These are phyloP conservation scores for Maudiozyma bulderi DNA, from an alignment of 805 yeast genomes.

Conservation along the genomic window DNA sequence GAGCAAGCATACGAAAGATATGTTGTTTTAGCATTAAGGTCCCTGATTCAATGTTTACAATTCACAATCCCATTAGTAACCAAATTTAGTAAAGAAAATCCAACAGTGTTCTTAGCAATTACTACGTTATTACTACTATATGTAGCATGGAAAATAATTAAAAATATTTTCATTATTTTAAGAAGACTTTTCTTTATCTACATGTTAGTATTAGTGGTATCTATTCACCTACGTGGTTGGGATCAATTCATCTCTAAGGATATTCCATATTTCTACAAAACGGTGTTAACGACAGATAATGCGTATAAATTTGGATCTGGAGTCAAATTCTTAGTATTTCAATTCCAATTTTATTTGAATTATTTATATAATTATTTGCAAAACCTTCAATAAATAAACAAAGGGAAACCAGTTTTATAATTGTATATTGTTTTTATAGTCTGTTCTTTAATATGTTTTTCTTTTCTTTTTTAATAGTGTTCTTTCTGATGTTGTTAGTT, in stretches of 20 bases:
- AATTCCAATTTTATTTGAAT: slow-evolving; percentile 1
- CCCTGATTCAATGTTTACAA: slow-evolving; percentile 11
- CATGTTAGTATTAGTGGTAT: slow-evolving; percentile 12
- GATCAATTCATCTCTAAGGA: slow-evolving; percentile 15
- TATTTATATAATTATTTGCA: neutral
- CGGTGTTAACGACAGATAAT: neutral
- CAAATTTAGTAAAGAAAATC: slow-evolving; percentile 24
- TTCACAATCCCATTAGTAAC: slow-evolving; percentile 11
- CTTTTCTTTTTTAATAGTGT: no score
- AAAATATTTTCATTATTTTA: slow-evolving; percentile 23
- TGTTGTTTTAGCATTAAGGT: slow-evolving; percentile 2
- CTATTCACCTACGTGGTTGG: slow-evolving; percentile 30
- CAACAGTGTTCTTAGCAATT: slow-evolving; percentile 21
- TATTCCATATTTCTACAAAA: slow-evolving; percentile 15
- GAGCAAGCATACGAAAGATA: slow-evolving; percentile 4
- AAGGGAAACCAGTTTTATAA: no score
- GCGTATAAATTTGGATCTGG: neutral
- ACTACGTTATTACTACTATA: slow-evolving; percentile 14
- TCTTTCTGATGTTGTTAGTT: no score
- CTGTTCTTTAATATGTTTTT: no score
- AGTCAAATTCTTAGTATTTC: neutral
- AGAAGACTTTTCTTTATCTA: slow-evolving; percentile 17
- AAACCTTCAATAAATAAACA: neutral
- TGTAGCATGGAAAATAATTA: slow-evolving; percentile 21
- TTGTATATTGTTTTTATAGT: no score